Evolutionary conservation across 2,329 filamentous ascomycete genomes (phyloP), one percentile per base, ranked within the genome.

Genomic region (Xylaria digitata): DNA sequence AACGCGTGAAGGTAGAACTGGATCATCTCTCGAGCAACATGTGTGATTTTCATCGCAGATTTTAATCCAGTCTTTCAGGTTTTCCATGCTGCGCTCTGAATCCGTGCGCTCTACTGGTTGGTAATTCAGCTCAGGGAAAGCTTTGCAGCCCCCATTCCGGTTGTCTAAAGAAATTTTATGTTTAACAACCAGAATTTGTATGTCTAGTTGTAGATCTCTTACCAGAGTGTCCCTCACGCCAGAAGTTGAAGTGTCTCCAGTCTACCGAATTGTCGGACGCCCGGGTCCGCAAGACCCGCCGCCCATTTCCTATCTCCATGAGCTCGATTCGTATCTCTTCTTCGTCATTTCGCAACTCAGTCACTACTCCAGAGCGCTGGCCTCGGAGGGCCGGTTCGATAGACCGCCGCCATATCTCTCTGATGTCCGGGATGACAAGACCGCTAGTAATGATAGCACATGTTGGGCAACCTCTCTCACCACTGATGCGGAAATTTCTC

Each of bases 171-270:
- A 1, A n/a, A n/a, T n/a, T 13, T 32, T 37, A 3, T 23, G 48
- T 34, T 45, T 23, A 40, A 53, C 8, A 3, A 17, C 8, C 4
- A 45, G 5, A 15, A 32, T 45, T 6, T 26, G 0, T 19, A 34
- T 3, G n/a, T 40, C 21, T 26, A 17, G 48, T 26, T 23, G 8
- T 3, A 26, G 13, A 9, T 17, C 1, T 32, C 46, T 59, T 50
- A 55, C 65, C 32, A 13, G 48, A 26, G 26, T 30, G 6, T n/a
- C 32, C 34, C 13, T 61, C 60, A 7, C 34, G 43, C 65, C 61
- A 68, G 7, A 68, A 7, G 52, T 68, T 65, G 32, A 68, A 68
- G 45, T 68, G 55, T 23, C 55, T 45, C 65, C 62, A 65, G 45
- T 65, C 52, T 7, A 19, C 8, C 2, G 61, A 64, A 6, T 11